Evolutionary conservation across 176 grass and related monocot species (phyloP).

Genomic region (Aegilops umbellulata): DNA sequence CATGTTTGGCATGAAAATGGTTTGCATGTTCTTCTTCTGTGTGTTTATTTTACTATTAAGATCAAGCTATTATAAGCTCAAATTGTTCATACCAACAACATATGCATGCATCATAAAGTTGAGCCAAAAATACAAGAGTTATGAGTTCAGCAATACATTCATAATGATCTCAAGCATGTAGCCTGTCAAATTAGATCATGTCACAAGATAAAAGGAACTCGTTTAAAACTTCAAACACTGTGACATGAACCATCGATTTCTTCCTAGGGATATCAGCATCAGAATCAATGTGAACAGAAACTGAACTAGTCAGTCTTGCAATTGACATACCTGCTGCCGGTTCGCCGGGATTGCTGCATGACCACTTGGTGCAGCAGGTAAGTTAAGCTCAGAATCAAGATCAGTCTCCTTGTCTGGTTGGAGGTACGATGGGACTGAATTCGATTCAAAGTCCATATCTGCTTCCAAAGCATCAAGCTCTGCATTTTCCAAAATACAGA

Average conservation of each 20-base stretch:
- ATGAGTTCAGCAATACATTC: not conserved
- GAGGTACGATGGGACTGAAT: constrained; percentile 90
- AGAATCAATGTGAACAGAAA: too few species aligned
- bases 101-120: not conserved
- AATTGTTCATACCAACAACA: not conserved
- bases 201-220: not conserved
- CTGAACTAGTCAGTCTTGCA: not conserved
- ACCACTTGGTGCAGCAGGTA: constrained; percentile 71
- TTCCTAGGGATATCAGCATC: too few species aligned
- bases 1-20: too few species aligned
- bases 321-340: constrained; percentile 23
- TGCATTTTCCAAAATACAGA: constrained; percentile 45
- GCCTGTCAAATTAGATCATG: not conserved
- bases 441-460: constrained; percentile 75
- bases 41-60: not conserved
- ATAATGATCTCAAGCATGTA: not conserved
- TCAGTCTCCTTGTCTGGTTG: constrained; percentile 80
- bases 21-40: not conserved
- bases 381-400: constrained; percentile 62
- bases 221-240: not conserved
- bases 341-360: constrained; percentile 36
- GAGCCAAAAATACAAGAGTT: not conserved
- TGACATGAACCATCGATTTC: too few species aligned
- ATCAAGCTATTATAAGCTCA: not conserved
- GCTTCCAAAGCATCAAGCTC: constrained; percentile 98